Conservation (phyloP, 139 green algal species). For the Asterochloris sp. region DNA sequence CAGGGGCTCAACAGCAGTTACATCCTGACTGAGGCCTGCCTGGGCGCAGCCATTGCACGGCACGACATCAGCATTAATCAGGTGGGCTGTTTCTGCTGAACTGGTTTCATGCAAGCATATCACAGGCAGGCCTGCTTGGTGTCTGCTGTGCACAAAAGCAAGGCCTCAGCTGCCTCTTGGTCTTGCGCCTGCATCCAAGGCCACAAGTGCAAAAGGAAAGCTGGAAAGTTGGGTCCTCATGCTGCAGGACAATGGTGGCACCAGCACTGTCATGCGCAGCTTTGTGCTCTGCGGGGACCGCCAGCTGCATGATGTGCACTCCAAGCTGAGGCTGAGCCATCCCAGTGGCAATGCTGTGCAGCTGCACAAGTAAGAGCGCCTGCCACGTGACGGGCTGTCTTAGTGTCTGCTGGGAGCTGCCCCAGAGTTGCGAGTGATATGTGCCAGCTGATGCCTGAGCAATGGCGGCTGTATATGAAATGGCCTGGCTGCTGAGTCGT, state of each 20-base stretch:
- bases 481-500: too few relatives aligned
- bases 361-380: constrained; percentile 87
- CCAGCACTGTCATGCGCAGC: constrained; percentile 69
- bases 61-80: constrained; percentile 86
- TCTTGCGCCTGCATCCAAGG: too few relatives aligned
- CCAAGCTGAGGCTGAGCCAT: constrained; percentile 74
- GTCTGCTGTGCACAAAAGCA: too few relatives aligned
- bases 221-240: neutral
- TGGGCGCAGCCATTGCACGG: constrained; percentile 72
- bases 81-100: constrained; percentile 26
- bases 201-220: too few relatives aligned
- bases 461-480: too few relatives aligned
- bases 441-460: too few relatives aligned
- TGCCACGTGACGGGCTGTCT: neutral
- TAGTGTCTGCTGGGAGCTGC: too few relatives aligned
- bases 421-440: too few relatives aligned
- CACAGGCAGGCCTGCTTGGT: too few relatives aligned
- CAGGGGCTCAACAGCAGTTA: constrained; percentile 73
- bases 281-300: constrained; percentile 83
- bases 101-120: neutral
- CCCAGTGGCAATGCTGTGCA: constrained; percentile 73
- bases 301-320: constrained; percentile 97
- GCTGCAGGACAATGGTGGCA: constrained; percentile 45
- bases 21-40: constrained; percentile 61
- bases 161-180: too few relatives aligned